These are phyloP conservation scores for Dothideomycetidae sp. DNA, from an alignment of 2,329 filamentous ascomycete genomes.

Conservation along the genomic window DNA sequence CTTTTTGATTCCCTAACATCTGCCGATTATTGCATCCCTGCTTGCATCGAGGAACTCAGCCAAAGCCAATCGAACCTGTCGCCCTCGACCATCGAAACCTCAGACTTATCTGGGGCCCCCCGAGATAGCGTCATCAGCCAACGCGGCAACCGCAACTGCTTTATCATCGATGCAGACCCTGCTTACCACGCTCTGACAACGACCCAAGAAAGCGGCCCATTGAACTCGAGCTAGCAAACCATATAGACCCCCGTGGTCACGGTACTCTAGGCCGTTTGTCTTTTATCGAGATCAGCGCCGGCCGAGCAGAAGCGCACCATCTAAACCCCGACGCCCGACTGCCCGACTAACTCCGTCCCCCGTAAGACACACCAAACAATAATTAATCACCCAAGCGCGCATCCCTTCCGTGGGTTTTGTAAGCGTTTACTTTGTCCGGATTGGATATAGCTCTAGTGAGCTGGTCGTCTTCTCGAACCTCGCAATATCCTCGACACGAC, in stretches of 20 bases:
- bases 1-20: neutral
- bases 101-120: neutral
- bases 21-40: neutral
- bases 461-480: neutral
- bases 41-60: too few species aligned
- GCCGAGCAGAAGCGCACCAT: neutral
- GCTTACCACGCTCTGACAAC: neutral
- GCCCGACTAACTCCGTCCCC: neutral
- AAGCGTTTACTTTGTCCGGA: too few species aligned
- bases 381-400: neutral
- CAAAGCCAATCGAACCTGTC: neutral
- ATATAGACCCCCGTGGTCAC: too few species aligned
- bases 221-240: neutral
- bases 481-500: neutral
- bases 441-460: neutral
- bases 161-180: neutral
- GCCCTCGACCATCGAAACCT: neutral
- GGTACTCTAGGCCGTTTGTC: neutral
- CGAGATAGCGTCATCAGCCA: neutral
- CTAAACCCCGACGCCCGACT: neutral
- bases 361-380: neutral
- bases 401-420: too few species aligned
- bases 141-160: neutral
- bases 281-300: neutral
- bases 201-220: neutral